These are phyloP conservation scores for Ophiostoma sp. DNA, from an alignment of 2,329 filamentous ascomycete genomes.

Conservation along the genomic window DNA sequence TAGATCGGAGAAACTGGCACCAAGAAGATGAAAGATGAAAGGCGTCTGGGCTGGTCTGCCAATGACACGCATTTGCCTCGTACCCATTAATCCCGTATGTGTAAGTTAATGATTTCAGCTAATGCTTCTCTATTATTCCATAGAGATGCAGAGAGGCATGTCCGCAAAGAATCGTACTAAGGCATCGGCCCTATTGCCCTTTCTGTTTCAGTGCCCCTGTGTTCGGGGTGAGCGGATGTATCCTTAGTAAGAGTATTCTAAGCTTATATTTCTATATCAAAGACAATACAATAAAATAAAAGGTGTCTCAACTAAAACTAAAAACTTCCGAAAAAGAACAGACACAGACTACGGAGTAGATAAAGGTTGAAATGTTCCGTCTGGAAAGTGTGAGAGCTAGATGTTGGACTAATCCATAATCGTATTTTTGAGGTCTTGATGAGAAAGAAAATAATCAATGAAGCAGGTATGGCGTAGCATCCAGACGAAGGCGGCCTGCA, in stretches of 20 bases:
- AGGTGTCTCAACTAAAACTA: too few relatives aligned
- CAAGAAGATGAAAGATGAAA: not conserved
- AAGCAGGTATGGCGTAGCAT: not conserved
- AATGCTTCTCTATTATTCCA: not conserved
- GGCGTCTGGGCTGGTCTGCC: not conserved
- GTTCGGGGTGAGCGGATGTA: not conserved
- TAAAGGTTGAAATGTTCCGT: too few relatives aligned
- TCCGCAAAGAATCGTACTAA: not conserved
- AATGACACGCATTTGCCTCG: not conserved
- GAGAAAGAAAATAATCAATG: not conserved
- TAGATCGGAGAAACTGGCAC: conserved; percentile 3
- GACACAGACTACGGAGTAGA: too few relatives aligned
- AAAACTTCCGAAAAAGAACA: too few relatives aligned
- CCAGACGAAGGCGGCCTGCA: not conserved
- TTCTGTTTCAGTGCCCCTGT: conserved; percentile 3
- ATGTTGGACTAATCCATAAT: too few relatives aligned
- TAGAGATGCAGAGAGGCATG: not conserved
- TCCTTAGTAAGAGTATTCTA: not conserved
- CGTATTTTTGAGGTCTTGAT: too few relatives aligned
- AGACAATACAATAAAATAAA: too few relatives aligned
- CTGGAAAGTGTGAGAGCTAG: too few relatives aligned
- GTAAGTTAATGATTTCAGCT: not conserved
- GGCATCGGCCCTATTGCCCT: conserved; percentile 3
- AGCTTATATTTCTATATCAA: too few relatives aligned
- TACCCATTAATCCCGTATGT: too few relatives aligned